Evolutionary conservation across 2,329 filamentous ascomycete species (phyloP).

Genomic region (Harringtonia lauricola): DNA sequence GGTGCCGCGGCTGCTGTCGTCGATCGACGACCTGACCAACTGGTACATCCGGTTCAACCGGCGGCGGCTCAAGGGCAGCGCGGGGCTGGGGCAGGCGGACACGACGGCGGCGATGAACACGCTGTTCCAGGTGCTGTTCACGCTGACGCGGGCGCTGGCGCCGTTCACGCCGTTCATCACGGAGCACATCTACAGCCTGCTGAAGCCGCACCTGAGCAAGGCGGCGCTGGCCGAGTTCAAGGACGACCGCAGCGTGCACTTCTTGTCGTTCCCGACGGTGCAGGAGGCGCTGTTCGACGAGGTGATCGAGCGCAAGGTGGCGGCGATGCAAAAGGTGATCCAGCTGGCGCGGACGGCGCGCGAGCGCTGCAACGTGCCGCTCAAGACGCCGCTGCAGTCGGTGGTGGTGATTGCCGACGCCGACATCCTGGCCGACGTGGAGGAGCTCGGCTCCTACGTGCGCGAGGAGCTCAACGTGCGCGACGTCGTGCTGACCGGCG

Average conservation of each 20-base stretch:
- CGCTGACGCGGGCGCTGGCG: constrained; percentile 74
- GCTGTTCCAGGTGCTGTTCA: constrained; percentile 86
- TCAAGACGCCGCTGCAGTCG: constrained; percentile 87
- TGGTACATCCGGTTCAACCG: constrained; percentile 98
- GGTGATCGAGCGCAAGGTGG: constrained; percentile 74
- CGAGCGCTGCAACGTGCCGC: constrained; percentile 70
- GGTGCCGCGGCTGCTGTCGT: constrained; percentile 67
- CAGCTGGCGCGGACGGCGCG: constrained; percentile 78
- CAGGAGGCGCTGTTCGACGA: constrained; percentile 79
- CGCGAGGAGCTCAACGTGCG: constrained; percentile 84
- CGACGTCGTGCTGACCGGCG: constrained; percentile 71
- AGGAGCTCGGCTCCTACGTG: constrained; percentile 78
- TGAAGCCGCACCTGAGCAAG: constrained; percentile 72
- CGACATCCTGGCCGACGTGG: constrained; percentile 77
- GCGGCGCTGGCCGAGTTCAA: constrained; percentile 44
- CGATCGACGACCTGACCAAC: constrained; percentile 81
- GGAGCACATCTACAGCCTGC: constrained; percentile 82
- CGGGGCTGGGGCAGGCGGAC: constrained; percentile 71
- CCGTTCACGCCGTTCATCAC: constrained; percentile 95
- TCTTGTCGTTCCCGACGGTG: constrained; percentile 81
- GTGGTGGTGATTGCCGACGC: constrained; percentile 81
- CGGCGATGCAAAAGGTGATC: constrained; percentile 91
- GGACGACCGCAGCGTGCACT: constrained; percentile 82
- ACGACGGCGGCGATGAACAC: constrained; percentile 88
- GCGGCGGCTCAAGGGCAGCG: constrained; percentile 80